Evolutionary conservation across 192 early-diverging fungal genomes (phyloP), one percentile per base, ranked within the genome.

Genomic region (Linnemannia zychae): DNA sequence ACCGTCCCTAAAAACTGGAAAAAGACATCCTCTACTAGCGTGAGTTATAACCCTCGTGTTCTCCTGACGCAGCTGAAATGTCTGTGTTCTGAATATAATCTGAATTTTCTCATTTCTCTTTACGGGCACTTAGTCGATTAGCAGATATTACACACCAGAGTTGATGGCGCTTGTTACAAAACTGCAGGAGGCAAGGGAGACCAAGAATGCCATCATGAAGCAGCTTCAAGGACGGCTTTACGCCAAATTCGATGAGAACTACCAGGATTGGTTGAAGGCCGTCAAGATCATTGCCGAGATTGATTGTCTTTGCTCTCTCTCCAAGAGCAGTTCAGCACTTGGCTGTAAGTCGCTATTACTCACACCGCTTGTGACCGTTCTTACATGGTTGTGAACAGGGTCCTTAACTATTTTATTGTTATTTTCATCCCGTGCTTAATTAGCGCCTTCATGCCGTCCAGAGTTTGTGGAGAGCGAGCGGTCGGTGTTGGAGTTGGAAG

Each of bases 391-490:
- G 22, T n/a, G 1, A 24, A n/a, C 53, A n/a, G 22, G 7, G 5
- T 57, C 7, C 6, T n/a, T 53, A 40, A 77, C 18, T 4, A 31
- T 50, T 33, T 46, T 12, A 7, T 12, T 46, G 52, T 60, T 63
- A 11, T 60, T 6, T 18, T 47, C n/a, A 28, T 31, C 12, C 31
- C 57, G 28, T 63, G 28, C 4, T 31, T 13, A 3, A 31, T 68
- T 81, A 89, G 93, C 92, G 70, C 97, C 97, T 17, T 78, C 93
- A 0, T 98, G 97, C 81, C 92, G 98, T 0, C 98, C 99, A 5
- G 91, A 92, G 71, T 96, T 99, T 89, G 88, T 98, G 1, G 91
- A 94, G 20, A 82, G 86, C 6, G 94, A 92, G 34, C 53, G 76
- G 16, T 92, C 92, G 28, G 88, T 95, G 3, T 81, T 99, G 24